Base-by-base conservation (phyloP, 1,284 basidiomycete species). In the Leccinum angustisporum region DNA sequence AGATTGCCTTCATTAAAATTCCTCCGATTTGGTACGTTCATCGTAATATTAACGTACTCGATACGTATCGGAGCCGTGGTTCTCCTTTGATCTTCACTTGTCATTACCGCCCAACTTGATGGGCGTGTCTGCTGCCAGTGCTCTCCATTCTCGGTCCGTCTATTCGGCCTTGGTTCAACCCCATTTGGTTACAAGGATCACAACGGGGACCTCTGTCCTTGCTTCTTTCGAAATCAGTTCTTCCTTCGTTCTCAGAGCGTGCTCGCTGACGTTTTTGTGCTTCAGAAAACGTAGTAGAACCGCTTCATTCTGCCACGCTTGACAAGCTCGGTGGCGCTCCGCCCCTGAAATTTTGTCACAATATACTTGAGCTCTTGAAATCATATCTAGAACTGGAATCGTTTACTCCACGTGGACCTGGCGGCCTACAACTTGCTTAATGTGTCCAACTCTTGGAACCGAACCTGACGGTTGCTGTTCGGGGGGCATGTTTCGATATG, bases 11-110 rank as follows among this genome's bases (percentile, higher is more conserved):
- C 62, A 68, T 63, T 33, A 63, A 61, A 50, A 21, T 60, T 54
- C 48, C 58, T 66, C 21, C 65, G 68, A 69, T 69, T 70, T 68
- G 64, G 51, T 55, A 36, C 21, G 46, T 18, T 16, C 61, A 56
- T 62, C 52, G 51, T 63, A 56, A 67, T 69, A 67, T 71, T 71
- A 61, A 72, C 70, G 70, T 72, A 72, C 65, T 65, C 60, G 7
- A 71, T 61, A 69, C 68, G 65, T 69, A 60, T 71, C 68, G 68
- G 68, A 65, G 60, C 68, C 68, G 68, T 70, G 13, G 57, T 36
- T 54, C 8, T 34, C 61, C 53, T 68, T 67, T 70, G 70, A 68
- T 68, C 43, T 70, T 70, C 68, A 69, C 70, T 13, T 34, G 52
- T 66, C 67, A 71, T 69, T 66, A 71, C 67, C 69, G 70, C 43